phyloP scores from a whole-genome alignment of 495 filamentous ascomycete genomes.

The Hypoxylon intermedium region DNA sequence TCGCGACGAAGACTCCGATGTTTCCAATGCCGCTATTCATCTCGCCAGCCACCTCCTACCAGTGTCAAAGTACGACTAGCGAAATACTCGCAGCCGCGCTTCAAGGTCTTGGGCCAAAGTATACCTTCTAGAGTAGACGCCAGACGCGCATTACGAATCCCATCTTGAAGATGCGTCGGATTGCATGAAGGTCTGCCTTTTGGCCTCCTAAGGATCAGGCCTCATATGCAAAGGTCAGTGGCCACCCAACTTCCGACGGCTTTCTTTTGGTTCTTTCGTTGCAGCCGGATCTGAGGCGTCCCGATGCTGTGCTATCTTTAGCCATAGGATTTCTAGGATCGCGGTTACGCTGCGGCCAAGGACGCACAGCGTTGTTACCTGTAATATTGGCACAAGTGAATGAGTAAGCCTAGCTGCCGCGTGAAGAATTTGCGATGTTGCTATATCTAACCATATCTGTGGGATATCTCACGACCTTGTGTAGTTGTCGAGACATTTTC shows the following conservation, averaged over 20 bases:
- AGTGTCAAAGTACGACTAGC: too few species aligned
- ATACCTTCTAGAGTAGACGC: background rate
- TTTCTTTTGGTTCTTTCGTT: constrained; percentile 5
- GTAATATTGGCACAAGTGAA: too few species aligned
- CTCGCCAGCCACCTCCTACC: constrained; percentile 1
- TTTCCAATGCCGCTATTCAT: background rate
- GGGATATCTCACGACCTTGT: too few species aligned
- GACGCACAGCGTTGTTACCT: too few species aligned
- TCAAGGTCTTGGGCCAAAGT: background rate
- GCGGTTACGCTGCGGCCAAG: constrained; percentile 1
- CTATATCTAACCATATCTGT: too few species aligned
- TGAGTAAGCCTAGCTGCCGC: too few species aligned
- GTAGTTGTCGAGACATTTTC: too few species aligned
- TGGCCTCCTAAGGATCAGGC: background rate
- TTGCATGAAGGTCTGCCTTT: constrained; percentile 1
- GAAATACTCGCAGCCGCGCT: too few species aligned
- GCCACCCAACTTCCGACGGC: constrained; percentile 1
- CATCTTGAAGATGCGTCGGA: background rate
- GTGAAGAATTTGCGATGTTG: too few species aligned
- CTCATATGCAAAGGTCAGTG: background rate
- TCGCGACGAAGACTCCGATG: constrained; percentile 3
- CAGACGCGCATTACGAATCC: background rate
- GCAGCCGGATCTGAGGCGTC: constrained; percentile 11
- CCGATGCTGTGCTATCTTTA: constrained; percentile 19
- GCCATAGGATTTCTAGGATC: background rate